Evolutionary conservation across 768 basidiomycete species (phyloP).

Genomic region (Collybia sp.): DNA sequence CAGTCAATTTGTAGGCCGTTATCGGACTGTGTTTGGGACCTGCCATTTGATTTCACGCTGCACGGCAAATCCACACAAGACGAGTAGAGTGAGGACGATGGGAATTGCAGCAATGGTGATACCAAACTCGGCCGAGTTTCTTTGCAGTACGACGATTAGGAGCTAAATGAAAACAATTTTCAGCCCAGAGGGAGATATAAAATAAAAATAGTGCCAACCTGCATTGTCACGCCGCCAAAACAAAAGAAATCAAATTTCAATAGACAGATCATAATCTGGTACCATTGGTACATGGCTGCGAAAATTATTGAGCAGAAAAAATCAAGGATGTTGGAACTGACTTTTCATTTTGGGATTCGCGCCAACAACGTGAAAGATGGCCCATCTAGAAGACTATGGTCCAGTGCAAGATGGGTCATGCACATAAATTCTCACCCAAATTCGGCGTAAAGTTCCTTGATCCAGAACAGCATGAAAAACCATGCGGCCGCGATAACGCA

Average conservation of each 20-base stretch:
- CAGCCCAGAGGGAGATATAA: neutral
- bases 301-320: conserved; percentile 4
- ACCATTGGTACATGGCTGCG: conserved; percentile 83
- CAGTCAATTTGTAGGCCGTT: conserved; percentile 1
- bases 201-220: conserved; percentile 36
- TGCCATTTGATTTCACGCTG: conserved; percentile 80
- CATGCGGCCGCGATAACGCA: conserved; percentile 64
- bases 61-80: conserved; percentile 64
- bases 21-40: conserved; percentile 10
- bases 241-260: conserved; percentile 90
- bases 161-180: conserved; percentile 40
- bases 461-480: conserved; percentile 62
- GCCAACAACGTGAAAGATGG: conserved; percentile 85
- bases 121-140: conserved; percentile 70
- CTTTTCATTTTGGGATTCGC: conserved; percentile 84
- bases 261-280: conserved; percentile 83
- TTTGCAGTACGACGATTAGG: conserved; percentile 69
- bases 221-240: conserved; percentile 85
- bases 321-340: conserved; percentile 24
- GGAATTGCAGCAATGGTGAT: conserved; percentile 83
- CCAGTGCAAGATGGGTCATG: neutral
- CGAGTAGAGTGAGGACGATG: conserved; percentile 63
- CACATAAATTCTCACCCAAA: conserved; percentile 61
- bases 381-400: conserved; percentile 57
- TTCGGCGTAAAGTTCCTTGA: conserved; percentile 69